phyloP scores from a whole-genome alignment of 805 yeast genomes.

The Yarrowia sp. region DNA sequence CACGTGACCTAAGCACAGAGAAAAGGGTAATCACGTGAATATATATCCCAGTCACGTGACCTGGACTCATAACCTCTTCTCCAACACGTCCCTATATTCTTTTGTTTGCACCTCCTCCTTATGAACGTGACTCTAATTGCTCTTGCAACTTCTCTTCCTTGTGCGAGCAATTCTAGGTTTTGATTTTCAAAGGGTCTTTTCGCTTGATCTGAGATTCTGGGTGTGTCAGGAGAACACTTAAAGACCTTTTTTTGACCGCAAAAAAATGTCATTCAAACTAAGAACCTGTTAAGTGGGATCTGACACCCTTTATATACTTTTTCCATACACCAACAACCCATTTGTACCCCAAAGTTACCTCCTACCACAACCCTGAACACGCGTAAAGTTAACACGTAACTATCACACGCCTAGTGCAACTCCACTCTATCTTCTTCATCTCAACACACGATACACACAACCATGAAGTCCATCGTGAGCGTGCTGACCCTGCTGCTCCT shows the following conservation, averaged over 20 bases:
- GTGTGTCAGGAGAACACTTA: neutral
- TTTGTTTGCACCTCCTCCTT: too few species aligned
- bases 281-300: neutral
- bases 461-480: conserved; percentile 15
- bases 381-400: conserved; percentile 25
- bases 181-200: neutral
- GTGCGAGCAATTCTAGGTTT: neutral
- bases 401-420: neutral
- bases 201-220: neutral
- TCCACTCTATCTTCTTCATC: neutral
- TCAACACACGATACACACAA: neutral
- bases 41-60: too few species aligned
- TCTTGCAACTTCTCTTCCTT: neutral
- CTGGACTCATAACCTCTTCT: too few species aligned
- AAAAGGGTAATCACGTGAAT: too few species aligned
- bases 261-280: too few species aligned
- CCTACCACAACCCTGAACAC: conserved; percentile 16
- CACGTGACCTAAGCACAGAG: too few species aligned
- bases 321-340: neutral
- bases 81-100: too few species aligned
- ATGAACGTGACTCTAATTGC: neutral
- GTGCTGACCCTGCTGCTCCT: conserved; percentile 23
- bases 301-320: neutral
- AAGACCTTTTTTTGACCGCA: neutral
- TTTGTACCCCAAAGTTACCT: neutral